phyloP scores from a whole-genome alignment of 371 early-diverging fungal genomes.

The Apophysomyces trapeziformis region DNA sequence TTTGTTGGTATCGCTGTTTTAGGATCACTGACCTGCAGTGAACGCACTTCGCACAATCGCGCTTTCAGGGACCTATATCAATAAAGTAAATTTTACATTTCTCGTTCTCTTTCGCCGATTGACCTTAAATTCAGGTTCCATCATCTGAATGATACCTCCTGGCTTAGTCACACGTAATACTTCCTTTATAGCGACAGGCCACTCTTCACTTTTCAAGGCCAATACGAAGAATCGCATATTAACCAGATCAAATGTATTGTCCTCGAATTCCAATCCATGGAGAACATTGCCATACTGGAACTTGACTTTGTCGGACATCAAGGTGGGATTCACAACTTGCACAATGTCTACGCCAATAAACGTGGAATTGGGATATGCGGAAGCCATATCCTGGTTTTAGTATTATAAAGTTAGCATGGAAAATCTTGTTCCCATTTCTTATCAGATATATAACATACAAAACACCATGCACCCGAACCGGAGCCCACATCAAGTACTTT shows the following conservation, averaged over 20 bases:
- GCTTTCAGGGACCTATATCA: neutral
- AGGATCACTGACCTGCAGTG: neutral
- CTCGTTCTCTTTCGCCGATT: neutral
- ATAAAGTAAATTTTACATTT: neutral
- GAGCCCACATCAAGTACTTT: slow-evolving; percentile 29
- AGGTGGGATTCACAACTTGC: slow-evolving; percentile 42
- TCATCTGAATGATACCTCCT: slow-evolving; percentile 46
- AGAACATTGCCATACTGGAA: slow-evolving; percentile 27
- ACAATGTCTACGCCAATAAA: slow-evolving; percentile 52
- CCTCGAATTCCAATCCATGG: slow-evolving; percentile 44
- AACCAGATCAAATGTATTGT: slow-evolving; percentile 51
- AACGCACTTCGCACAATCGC: neutral
- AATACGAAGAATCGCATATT: slow-evolving; percentile 45
- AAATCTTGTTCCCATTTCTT: neutral
- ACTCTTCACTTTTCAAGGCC: slow-evolving; percentile 22
- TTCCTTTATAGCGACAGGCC: slow-evolving; percentile 24
- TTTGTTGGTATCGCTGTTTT: neutral
- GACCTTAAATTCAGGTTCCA: slow-evolving; percentile 36
- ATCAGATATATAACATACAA: slow-evolving; percentile 15
- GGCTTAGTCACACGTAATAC: slow-evolving; percentile 46
- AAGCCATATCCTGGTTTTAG: slow-evolving; percentile 46
- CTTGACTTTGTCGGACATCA: slow-evolving; percentile 30
- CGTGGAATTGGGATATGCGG: slow-evolving; percentile 44
- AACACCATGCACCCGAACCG: slow-evolving; percentile 33
- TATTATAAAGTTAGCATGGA: neutral